Evolutionary conservation across 83 land plant genomes (phyloP), one percentile per base, ranked within the genome.

Genomic region (Diphasiastrum complanatum): DNA sequence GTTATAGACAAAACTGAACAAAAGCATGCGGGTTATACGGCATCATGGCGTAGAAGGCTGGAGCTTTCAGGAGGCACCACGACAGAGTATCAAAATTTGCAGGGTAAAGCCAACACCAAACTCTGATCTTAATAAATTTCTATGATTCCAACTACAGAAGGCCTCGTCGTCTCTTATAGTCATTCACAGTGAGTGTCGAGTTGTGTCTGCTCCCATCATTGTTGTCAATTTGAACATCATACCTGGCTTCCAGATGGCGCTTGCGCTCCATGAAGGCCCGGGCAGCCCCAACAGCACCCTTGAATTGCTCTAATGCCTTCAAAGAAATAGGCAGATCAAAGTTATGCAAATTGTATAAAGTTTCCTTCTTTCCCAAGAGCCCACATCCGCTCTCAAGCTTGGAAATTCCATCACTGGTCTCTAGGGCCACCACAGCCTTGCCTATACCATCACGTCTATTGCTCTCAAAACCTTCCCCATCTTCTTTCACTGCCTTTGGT

Each of bases 131-230:
- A n/a, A n/a, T n/a, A n/a, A n/a, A n/a, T n/a, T n/a, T n/a, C n/a
- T n/a, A n/a, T n/a, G n/a, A n/a, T n/a, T n/a, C n/a, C n/a, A n/a
- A n/a, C n/a, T n/a, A 91, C 12, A 88, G 77, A 28, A 92, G 67
- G 19, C 98, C 98, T 65, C 87, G 76, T 33, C 98, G 73, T 3
- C 98, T 80, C 64, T 92, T 92, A 79, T 88, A 92, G 61, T 92
- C 98, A 51, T 84, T 73, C 28, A 92, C 98, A n/a, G 87, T 85
- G 45, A 92, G 66, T 8, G 96, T 88, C 55, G 81, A 64, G 16
- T 67, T 72, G 47, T 92, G 96, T 55, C 98, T 72, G 75, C 88
- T 72, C 6, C 98, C 96, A 70, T 92, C 98, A 53, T 81, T 76
- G 48, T 74, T 83, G 23, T 88, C 86, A 41, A 91, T 85, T 51